Evolutionary conservation across 1,284 basidiomycete species (phyloP).

Genomic region (Apiotrichum gamsii): DNA sequence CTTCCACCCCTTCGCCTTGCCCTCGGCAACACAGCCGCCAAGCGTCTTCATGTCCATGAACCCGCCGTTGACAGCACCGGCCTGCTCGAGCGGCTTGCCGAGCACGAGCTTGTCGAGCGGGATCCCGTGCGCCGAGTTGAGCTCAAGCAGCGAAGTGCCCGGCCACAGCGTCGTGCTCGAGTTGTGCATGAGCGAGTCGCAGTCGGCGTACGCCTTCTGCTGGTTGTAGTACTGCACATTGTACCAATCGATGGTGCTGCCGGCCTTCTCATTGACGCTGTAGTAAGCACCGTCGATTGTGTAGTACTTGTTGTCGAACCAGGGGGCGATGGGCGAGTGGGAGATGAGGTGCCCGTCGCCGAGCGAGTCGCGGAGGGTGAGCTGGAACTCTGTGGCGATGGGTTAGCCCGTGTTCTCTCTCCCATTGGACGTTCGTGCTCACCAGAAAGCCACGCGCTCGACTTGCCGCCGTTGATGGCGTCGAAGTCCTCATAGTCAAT

Average conservation of each 20-base stretch:
- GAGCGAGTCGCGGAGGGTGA: conserved; percentile 30
- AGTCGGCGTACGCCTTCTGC: conserved; percentile 19
- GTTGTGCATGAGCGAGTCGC: conserved; percentile 26
- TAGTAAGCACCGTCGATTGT: conserved; percentile 35
- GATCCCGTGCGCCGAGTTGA: conserved; percentile 28
- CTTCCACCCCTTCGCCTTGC: conserved; percentile 22
- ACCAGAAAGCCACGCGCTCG: too few relatives aligned
- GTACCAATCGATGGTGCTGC: conserved; percentile 35
- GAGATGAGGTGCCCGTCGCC: conserved; percentile 43
- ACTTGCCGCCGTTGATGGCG: not conserved
- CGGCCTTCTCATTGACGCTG: conserved; percentile 31
- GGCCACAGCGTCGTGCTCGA: conserved; percentile 13
- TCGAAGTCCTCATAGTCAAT: conserved; percentile 48
- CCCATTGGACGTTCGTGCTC: too few relatives aligned
- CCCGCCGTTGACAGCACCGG: not conserved
- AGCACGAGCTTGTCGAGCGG: conserved; percentile 45
- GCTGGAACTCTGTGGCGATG: conserved; percentile 27
- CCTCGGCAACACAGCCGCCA: conserved; percentile 16
- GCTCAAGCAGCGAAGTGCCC: conserved; percentile 37
- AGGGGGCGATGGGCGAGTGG: conserved; percentile 38
- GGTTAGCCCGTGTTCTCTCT: not conserved
- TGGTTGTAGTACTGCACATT: conserved; percentile 50
- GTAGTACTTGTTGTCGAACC: conserved; percentile 36
- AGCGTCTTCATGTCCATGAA: conserved; percentile 15
- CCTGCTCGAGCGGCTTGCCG: conserved; percentile 37